phyloP scores from a whole-genome alignment of 2,329 filamentous ascomycete genomes.

The Trichoderma gracile region DNA sequence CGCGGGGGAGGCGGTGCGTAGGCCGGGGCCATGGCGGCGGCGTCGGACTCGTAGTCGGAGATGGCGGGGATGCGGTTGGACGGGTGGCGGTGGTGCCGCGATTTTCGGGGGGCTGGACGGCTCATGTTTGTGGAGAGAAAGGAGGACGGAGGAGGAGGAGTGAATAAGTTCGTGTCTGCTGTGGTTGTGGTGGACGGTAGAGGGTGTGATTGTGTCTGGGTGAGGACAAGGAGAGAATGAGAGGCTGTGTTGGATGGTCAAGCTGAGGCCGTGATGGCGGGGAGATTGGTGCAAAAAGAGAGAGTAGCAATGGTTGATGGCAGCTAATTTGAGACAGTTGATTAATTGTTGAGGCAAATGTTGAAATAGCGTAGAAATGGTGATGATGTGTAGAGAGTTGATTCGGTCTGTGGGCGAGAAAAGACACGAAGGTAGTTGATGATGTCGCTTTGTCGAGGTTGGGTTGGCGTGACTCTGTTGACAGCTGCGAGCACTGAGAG shows the following conservation, averaged over 20 bases:
- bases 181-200: background rate
- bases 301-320: background rate
- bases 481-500: constrained; percentile 10
- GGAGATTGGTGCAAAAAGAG: no score
- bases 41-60: constrained; percentile 69
- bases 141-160: background rate
- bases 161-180: background rate
- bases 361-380: background rate
- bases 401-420: background rate
- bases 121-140: constrained; percentile 42
- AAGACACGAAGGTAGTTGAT: background rate
- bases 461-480: background rate
- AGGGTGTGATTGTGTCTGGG: background rate
- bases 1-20: constrained; percentile 56
- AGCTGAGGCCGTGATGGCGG: background rate
- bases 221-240: background rate
- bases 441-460: background rate
- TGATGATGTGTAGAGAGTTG: background rate
- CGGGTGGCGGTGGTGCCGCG: constrained; percentile 45
- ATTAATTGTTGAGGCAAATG: background rate
- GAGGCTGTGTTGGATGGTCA: background rate
- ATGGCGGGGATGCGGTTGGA: constrained; percentile 44
- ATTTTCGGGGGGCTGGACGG: constrained; percentile 44
- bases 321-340: background rate
- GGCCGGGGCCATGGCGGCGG: constrained; percentile 45